Percentiles rank a stretch among this genome's conserved stretches.
Evolutionary conservation across 2,329 filamentous ascomycete species (phyloP).

Genomic region (Paracoccidioides brasiliensis): DNA sequence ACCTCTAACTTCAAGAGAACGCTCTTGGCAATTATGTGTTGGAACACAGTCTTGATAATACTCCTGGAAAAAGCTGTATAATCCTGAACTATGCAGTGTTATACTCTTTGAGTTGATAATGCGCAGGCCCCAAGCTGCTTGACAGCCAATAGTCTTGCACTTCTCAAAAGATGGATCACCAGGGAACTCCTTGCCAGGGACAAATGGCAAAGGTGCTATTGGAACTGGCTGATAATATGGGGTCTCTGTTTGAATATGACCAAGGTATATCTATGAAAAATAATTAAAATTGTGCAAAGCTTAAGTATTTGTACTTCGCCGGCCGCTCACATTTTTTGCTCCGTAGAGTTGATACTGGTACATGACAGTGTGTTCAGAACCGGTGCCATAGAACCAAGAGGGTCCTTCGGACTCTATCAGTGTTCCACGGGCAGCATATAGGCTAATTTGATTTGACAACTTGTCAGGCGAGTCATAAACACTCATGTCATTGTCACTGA

Average conservation of each 20-base stretch:
- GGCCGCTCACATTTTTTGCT: slow-evolving; percentile 36
- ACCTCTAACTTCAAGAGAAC: slow-evolving; percentile 11
- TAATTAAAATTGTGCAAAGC: slow-evolving; percentile 31
- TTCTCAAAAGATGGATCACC: slow-evolving; percentile 40
- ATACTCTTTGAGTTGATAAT: slow-evolving; percentile 45
- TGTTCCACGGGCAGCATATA: slow-evolving; percentile 5
- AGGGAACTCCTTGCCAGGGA: slow-evolving; percentile 24
- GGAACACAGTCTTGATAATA: slow-evolving; percentile 40
- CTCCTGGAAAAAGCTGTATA: slow-evolving; percentile 52
- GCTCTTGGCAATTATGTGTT: slow-evolving; percentile 36
- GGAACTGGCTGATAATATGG: slow-evolving; percentile 60
- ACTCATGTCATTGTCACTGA: not conserved
- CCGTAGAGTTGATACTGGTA: slow-evolving; percentile 57
- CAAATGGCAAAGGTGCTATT: slow-evolving; percentile 45
- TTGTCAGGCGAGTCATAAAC: slow-evolving; percentile 1
- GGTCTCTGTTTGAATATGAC: slow-evolving; percentile 55
- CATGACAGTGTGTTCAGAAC: slow-evolving; percentile 52
- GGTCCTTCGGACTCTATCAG: slow-evolving; percentile 15
- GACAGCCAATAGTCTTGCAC: slow-evolving; percentile 26
- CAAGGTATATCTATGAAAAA: slow-evolving; percentile 27
- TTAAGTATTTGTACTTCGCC: not conserved
- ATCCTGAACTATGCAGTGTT: slow-evolving; percentile 48
- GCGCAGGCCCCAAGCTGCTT: slow-evolving; percentile 50
- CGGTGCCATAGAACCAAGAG: slow-evolving; percentile 51
- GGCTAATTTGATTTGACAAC: slow-evolving; percentile 4